A percentile compares a stretch with the other conserved stretches of the same genome.
phyloP scores from a whole-genome alignment of 768 basidiomycete genomes.

The Hortiboletus campestris region DNA sequence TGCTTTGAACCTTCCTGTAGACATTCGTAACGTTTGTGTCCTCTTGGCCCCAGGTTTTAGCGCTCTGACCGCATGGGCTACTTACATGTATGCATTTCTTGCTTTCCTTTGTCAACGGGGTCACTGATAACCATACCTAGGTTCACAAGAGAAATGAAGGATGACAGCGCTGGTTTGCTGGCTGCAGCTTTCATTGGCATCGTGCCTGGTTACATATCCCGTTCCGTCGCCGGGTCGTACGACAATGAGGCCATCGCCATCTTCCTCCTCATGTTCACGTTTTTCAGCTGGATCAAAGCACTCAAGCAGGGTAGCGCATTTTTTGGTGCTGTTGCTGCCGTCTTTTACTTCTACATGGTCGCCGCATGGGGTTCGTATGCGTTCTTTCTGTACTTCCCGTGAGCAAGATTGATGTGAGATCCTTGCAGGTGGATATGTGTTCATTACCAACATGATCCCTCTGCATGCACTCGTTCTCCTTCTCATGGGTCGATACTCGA shows the following conservation, averaged over 20 bases:
- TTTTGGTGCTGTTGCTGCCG: conserved; percentile 83
- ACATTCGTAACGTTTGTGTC: conserved; percentile 96
- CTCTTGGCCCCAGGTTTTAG: conserved; percentile 96
- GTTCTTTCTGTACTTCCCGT: neutral
- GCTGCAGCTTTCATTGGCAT: conserved; percentile 99
- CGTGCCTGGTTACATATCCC: conserved; percentile 96
- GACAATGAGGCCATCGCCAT: conserved; percentile 99
- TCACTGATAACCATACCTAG: conserved; percentile 37
- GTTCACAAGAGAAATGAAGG: conserved; percentile 97
- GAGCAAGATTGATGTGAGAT: conserved; percentile 7
- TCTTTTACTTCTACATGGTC: conserved; percentile 99
- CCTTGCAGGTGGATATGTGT: conserved; percentile 84
- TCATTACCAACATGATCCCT: conserved; percentile 99
- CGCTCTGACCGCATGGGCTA: conserved; percentile 94
- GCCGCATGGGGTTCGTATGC: conserved; percentile 88
- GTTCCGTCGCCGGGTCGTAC: conserved; percentile 98
- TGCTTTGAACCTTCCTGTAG: conserved; percentile 88
- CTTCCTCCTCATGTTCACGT: conserved; percentile 99
- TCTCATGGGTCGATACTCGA: conserved; percentile 93
- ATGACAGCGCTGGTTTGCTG: conserved; percentile 91
- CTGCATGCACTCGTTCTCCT: conserved; percentile 92
- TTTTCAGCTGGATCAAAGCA: conserved; percentile 96
- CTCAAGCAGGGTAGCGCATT: conserved; percentile 92
- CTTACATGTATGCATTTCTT: conserved; percentile 71
- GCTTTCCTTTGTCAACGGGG: neutral